Percentiles rank a stretch among this genome's conserved stretches.
Conservation (phyloP, 306 rosid species). For the Comarum palustre region DNA sequence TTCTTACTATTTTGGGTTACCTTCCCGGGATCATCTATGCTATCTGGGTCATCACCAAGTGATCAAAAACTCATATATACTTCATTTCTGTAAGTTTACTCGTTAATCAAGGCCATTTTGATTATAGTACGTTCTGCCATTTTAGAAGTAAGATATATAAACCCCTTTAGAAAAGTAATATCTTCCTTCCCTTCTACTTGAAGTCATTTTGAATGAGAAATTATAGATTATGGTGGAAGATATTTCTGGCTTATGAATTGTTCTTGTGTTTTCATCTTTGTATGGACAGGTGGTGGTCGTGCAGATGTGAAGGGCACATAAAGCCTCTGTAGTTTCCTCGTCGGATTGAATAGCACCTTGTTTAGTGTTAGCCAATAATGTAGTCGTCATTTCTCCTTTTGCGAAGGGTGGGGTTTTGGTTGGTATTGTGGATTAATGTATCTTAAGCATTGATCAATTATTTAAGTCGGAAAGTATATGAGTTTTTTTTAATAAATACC, state of each 20-base stretch:
- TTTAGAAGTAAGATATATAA: no score
- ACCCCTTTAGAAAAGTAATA: background rate
- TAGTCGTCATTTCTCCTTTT: background rate
- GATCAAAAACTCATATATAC: slow-evolving; percentile 2
- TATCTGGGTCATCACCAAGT: slow-evolving; percentile 60
- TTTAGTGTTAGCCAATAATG: slow-evolving; percentile 1
- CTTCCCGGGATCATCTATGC: slow-evolving; percentile 80
- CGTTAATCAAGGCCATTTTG: background rate
- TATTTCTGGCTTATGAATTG: background rate
- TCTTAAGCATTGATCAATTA: background rate
- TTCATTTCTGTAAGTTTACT: slow-evolving; percentile 30
- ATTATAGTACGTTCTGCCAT: background rate
- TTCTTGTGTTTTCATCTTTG: background rate
- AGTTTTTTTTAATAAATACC: no score
- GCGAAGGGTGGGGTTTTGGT: slow-evolving; percentile 4
- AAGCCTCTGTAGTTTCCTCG: slow-evolving; percentile 5
- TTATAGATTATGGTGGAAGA: background rate
- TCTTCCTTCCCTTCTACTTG: background rate
- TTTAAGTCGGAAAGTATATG: no score
- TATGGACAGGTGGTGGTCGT: slow-evolving; percentile 45
- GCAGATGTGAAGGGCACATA: slow-evolving; percentile 11
- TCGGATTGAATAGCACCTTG: slow-evolving; percentile 5
- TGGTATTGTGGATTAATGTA: slow-evolving; percentile 20
- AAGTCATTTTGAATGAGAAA: background rate
- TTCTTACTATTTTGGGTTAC: slow-evolving; percentile 60